A percentile compares a stretch with the other conserved stretches of the same genome.
Evolutionary conservation across 2,329 filamentous ascomycete genomes (phyloP).

Genomic region (Fusarium sp.): DNA sequence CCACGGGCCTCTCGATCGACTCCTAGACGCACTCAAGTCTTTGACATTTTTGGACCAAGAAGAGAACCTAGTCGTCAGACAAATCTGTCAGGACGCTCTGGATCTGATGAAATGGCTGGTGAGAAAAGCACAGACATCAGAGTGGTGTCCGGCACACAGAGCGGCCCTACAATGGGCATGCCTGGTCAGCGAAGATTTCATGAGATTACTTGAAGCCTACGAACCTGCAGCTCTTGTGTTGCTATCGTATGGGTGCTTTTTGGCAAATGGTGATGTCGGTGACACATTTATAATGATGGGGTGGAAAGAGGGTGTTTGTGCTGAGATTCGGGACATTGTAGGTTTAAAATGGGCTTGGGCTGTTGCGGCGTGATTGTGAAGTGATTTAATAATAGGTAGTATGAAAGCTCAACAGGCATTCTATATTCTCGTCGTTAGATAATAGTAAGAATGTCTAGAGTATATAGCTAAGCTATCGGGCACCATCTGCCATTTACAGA

Average conservation of each 20-base stretch:
- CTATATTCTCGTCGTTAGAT: no score
- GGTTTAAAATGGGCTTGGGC: slow-evolving; percentile 1
- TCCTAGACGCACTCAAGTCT: neutral
- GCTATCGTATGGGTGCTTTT: slow-evolving; percentile 1
- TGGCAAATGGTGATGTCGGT: slow-evolving; percentile 3
- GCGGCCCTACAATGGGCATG: neutral
- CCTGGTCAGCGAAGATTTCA: neutral
- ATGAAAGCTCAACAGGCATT: no score
- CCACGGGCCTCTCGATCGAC: slow-evolving; percentile 2
- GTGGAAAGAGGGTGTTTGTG: slow-evolving; percentile 5
- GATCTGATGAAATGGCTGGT: slow-evolving; percentile 8
- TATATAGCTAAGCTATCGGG: no score
- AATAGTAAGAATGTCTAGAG: no score
- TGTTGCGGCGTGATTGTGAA: neutral
- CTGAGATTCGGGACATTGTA: slow-evolving; percentile 3
- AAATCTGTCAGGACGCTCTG: slow-evolving; percentile 3
- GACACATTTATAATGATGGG: slow-evolving; percentile 7
- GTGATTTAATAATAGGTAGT: neutral
- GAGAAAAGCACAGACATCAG: slow-evolving; percentile 8
- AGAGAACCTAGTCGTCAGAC: neutral
- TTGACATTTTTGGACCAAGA: slow-evolving; percentile 7
- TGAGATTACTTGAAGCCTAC: neutral
- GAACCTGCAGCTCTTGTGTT: slow-evolving; percentile 4
- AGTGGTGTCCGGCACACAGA: slow-evolving; percentile 6
- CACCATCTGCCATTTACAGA: no score